These are phyloP conservation scores for Alternaria hordeiaustralica DNA, from an alignment of 2,329 filamentous ascomycete species.

Conservation along the genomic window DNA sequence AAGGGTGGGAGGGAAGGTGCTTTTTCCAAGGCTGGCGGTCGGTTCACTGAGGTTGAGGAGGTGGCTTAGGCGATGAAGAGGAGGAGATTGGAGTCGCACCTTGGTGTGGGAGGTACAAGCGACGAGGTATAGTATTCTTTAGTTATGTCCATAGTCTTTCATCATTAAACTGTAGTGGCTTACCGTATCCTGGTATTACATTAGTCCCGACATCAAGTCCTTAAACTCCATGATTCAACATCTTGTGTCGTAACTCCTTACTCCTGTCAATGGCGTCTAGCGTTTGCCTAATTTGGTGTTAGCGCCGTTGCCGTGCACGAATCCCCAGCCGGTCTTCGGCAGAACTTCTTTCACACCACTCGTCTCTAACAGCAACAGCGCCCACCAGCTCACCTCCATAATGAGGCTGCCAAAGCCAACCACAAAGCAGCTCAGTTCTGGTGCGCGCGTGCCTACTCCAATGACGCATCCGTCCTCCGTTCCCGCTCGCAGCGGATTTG, in stretches of 20 bases:
- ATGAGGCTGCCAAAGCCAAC: not conserved
- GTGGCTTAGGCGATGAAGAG: constrained; percentile 5
- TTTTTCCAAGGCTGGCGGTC: not conserved
- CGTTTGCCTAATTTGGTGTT: not conserved
- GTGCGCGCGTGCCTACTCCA: not conserved
- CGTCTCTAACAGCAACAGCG: not conserved
- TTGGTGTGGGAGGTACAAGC: not conserved
- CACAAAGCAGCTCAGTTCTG: not conserved
- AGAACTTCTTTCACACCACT: not conserved
- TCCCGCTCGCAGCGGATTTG: not conserved
- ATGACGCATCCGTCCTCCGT: not conserved
- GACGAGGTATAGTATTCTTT: not conserved
- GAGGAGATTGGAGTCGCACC: not conserved
- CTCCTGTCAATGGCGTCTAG: not conserved
- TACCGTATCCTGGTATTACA: not conserved
- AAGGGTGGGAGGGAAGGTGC: constrained; percentile 15
- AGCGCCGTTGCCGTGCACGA: not conserved
- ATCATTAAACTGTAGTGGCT: not conserved
- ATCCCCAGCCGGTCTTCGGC: not conserved
- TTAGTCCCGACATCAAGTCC: too few species aligned
- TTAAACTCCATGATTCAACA: too few species aligned
- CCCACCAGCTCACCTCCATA: not conserved
- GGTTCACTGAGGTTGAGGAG: constrained; percentile 26
- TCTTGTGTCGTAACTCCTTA: not conserved
- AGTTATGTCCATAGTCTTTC: not conserved